phyloP scores from a whole-genome alignment of 805 yeast genomes.

The Teunomyces stri region DNA sequence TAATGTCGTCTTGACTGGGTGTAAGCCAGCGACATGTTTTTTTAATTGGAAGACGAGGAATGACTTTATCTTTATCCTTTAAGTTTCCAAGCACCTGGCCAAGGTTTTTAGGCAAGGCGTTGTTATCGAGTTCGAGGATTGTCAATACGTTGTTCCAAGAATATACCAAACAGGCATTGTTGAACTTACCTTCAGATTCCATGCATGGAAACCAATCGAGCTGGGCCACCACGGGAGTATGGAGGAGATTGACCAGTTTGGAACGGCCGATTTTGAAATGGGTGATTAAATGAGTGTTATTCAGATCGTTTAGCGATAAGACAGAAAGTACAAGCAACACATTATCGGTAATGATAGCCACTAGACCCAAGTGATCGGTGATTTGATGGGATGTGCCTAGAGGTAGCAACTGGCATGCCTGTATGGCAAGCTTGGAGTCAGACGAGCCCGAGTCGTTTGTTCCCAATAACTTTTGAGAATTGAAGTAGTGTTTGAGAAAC shows the following conservation, averaged over 20 bases:
- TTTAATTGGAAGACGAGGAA: constrained; percentile 25
- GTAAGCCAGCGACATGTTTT: constrained; percentile 24
- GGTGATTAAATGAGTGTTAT: constrained; percentile 31
- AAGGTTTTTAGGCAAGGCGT: constrained; percentile 32
- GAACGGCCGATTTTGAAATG: constrained; percentile 55
- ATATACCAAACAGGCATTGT: constrained; percentile 54
- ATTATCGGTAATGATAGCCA: constrained; percentile 57
- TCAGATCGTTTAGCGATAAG: constrained; percentile 39
- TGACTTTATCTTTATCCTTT: constrained; percentile 37
- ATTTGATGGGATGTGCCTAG: constrained; percentile 53
- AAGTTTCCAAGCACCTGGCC: constrained; percentile 23
- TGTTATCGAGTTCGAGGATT: constrained; percentile 48
- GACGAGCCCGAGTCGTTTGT: constrained; percentile 23
- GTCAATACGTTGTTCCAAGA: constrained; percentile 65
- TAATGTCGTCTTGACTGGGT: constrained; percentile 10
- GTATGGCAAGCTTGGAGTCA: constrained; percentile 16
- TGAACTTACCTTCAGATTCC: constrained; percentile 24
- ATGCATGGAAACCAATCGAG: constrained; percentile 63
- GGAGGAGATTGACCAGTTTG: constrained; percentile 15
- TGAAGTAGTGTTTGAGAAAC: constrained; percentile 49
- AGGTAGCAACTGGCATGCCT: constrained; percentile 51
- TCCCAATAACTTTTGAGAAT: constrained; percentile 54
- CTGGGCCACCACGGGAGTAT: not conserved
- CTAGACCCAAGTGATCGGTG: constrained; percentile 56
- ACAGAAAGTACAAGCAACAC: constrained; percentile 54